phyloP scores from a whole-genome alignment of 2,329 filamentous ascomycete genomes.

The Ceratocystis papillata region DNA sequence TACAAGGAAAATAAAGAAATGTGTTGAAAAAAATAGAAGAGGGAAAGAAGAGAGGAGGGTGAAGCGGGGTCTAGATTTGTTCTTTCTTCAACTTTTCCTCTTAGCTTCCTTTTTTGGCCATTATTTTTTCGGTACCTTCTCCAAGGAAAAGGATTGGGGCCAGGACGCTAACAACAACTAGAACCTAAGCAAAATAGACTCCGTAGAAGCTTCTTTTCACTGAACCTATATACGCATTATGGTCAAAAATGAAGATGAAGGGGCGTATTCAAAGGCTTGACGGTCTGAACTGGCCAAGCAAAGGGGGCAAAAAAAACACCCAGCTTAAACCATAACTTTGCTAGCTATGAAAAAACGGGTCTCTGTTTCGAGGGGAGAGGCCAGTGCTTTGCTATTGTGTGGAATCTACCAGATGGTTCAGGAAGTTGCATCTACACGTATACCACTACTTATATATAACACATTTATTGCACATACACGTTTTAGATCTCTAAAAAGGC shows the following conservation, averaged over 20 bases:
- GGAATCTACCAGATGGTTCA: background rate
- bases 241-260: background rate
- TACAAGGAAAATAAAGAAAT: constrained; percentile 9
- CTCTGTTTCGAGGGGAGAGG: background rate
- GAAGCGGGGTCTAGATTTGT: constrained; percentile 2
- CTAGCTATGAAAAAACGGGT: background rate
- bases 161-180: background rate
- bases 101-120: constrained; percentile 1
- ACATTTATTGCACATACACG: background rate
- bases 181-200: background rate
- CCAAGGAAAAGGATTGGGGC: background rate
- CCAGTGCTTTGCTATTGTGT: background rate
- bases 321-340: background rate
- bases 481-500: too few relatives aligned
- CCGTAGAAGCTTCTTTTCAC: too few relatives aligned
- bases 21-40: background rate
- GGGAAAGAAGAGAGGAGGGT: background rate
- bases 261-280: background rate
- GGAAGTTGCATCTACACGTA: background rate
- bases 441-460: background rate
- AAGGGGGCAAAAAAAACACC: background rate
- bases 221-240: background rate
- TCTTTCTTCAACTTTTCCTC: constrained; percentile 8
- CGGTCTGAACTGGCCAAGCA: background rate
- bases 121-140: background rate